A percentile compares a stretch with the other conserved stretches of the same genome.
These are phyloP conservation scores for Nicotiana tabacum DNA, from an alignment of 257 asterid species.

Conservation along the genomic window DNA sequence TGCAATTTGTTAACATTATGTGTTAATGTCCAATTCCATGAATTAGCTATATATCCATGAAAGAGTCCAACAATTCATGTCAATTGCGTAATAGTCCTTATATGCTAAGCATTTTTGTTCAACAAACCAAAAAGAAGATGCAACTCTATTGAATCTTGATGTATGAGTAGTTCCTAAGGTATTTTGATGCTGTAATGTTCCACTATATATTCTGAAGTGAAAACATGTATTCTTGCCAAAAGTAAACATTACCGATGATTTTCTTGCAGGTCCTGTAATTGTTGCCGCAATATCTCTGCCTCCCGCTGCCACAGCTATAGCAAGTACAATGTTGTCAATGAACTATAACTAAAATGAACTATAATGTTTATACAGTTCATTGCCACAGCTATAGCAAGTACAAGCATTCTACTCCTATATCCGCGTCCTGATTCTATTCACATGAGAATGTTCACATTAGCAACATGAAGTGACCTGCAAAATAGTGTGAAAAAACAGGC, in stretches of 20 bases:
- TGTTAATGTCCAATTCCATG: background rate
- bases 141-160: background rate
- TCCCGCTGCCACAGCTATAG: constrained; percentile 83
- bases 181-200: background rate
- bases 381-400: constrained; percentile 65
- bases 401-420: no score
- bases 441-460: no score
- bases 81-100: background rate
- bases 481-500: background rate
- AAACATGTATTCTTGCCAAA: background rate
- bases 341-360: no score
- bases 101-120: background rate
- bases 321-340: background rate
- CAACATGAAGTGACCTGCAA: background rate
- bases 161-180: background rate
- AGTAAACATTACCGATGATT: constrained; percentile 49
- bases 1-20: background rate
- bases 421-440: no score
- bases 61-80: background rate
- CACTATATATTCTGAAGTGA: background rate
- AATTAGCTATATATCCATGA: no score
- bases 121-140: background rate
- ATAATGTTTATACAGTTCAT: no score
- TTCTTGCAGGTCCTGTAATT: constrained; percentile 62
- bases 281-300: constrained; percentile 64